These are phyloP conservation scores for Hawksworthiomyces lignivorus DNA, from an alignment of 2,329 filamentous ascomycete genomes.

Conservation along the genomic window DNA sequence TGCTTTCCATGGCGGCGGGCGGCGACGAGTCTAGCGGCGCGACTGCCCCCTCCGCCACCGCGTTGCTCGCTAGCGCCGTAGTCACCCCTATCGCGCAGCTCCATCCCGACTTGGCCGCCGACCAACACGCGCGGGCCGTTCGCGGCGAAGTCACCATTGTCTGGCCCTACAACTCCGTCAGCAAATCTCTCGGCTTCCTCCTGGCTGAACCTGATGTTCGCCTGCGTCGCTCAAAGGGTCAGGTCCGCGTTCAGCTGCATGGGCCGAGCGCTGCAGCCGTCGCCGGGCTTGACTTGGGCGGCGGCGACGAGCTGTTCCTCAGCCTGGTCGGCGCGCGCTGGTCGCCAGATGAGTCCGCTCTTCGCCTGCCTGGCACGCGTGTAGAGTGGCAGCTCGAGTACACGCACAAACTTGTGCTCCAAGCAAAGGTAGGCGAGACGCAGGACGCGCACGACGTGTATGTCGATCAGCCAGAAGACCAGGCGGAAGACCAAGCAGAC, in stretches of 20 bases:
- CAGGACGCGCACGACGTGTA: slow-evolving; percentile 42
- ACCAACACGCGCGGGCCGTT: slow-evolving; percentile 39
- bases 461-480: slow-evolving; percentile 38
- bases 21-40: slow-evolving; percentile 14
- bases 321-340: slow-evolving; percentile 63
- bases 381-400: slow-evolving; percentile 55
- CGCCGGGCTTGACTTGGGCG: slow-evolving; percentile 59
- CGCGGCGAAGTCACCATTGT: slow-evolving; percentile 73
- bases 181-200: slow-evolving; percentile 65
- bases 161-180: slow-evolving; percentile 84
- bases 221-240: slow-evolving; percentile 66
- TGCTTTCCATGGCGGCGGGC: too few relatives aligned
- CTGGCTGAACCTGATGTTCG: slow-evolving; percentile 81
- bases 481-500: not conserved
- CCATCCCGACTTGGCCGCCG: slow-evolving; percentile 34
- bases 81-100: slow-evolving; percentile 46
- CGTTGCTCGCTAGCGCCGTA: slow-evolving; percentile 14
- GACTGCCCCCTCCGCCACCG: slow-evolving; percentile 6
- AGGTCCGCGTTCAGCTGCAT: slow-evolving; percentile 70
- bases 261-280: slow-evolving; percentile 64
- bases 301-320: slow-evolving; percentile 68
- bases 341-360: slow-evolving; percentile 42
- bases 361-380: slow-evolving; percentile 41
- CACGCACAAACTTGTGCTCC: slow-evolving; percentile 38
- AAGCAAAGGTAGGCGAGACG: slow-evolving; percentile 40